Conservation (phyloP, 2,329 filamentous ascomycete species). For the Ceratocystis cacaofunesta region DNA sequence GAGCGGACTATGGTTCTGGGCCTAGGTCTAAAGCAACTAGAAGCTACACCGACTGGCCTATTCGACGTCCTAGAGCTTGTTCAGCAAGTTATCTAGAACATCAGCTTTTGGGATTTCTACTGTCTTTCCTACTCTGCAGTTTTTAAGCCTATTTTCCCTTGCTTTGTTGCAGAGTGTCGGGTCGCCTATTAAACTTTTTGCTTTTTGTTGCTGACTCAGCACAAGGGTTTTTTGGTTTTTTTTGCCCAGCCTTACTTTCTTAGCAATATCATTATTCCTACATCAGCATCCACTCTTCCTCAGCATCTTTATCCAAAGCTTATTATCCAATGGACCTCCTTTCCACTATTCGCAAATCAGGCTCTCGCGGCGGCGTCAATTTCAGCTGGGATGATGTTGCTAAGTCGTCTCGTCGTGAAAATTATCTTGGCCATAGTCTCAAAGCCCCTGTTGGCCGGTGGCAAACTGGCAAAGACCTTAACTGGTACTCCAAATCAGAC, state of each 20-base stretch:
- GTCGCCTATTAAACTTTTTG: neutral
- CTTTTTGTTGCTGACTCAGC: constrained; percentile 3
- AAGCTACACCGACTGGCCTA: constrained; percentile 40
- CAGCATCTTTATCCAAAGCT: neutral
- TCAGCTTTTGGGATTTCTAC: constrained; percentile 9
- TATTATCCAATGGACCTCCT: constrained; percentile 68
- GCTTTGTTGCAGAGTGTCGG: neutral
- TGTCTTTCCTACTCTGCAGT: neutral
- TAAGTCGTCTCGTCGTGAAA: constrained; percentile 74
- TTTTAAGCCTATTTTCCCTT: neutral
- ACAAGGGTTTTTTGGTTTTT: neutral
- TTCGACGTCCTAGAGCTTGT: constrained; percentile 51
- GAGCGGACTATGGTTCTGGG: constrained; percentile 46
- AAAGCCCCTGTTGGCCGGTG: constrained; percentile 87
- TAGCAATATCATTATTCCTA: neutral
- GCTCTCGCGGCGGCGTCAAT: constrained; percentile 83
- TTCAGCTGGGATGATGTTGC: constrained; percentile 97
- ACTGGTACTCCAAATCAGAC: constrained; percentile 49
- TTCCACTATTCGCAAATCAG: constrained; percentile 75
- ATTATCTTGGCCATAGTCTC: constrained; percentile 73
- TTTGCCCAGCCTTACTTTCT: neutral
- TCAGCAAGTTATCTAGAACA: constrained; percentile 37
- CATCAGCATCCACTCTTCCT: neutral
- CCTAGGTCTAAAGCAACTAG: constrained; percentile 39
- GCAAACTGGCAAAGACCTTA: constrained; percentile 60